A percentile compares a stretch with the other conserved stretches of the same genome.
These are phyloP conservation scores for Tetradesmus obliquus DNA, from an alignment of 139 green algal species.

Conservation along the genomic window DNA sequence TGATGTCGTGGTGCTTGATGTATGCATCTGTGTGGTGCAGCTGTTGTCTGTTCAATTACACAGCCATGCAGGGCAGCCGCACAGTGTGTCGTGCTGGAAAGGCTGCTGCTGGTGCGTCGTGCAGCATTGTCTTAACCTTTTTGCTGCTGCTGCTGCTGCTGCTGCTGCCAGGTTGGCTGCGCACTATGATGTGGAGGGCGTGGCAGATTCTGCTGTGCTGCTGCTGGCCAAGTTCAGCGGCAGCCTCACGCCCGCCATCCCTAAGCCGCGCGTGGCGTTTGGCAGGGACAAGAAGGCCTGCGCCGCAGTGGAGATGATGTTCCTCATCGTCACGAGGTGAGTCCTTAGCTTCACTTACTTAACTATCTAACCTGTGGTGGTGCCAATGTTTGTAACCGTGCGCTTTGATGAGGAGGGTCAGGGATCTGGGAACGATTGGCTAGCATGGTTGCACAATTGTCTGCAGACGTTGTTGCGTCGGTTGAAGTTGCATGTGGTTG, in stretches of 20 bases:
- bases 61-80: too few relatives aligned
- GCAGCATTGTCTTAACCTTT: background rate
- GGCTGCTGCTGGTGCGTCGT: too few relatives aligned
- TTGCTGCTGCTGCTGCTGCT: background rate
- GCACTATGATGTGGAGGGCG: conserved; percentile 72
- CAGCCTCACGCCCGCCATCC: conserved; percentile 62
- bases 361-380: background rate
- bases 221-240: conserved; percentile 83
- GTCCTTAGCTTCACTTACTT: background rate
- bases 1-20: too few relatives aligned
- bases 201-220: conserved; percentile 79
- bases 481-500: too few relatives aligned
- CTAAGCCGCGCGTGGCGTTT: conserved; percentile 74
- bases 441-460: background rate
- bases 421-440: background rate
- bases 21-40: too few relatives aligned
- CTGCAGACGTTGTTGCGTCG: too few relatives aligned
- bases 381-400: background rate
- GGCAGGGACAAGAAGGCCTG: conserved; percentile 78
- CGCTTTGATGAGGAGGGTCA: background rate
- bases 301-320: conserved; percentile 80
- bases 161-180: conserved; percentile 34
- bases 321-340: conserved; percentile 82
- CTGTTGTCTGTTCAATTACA: too few relatives aligned
- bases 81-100: too few relatives aligned